Evolutionary conservation across 2,329 filamentous ascomycete species (phyloP).

Genomic region (Cladosporium sp.): DNA sequence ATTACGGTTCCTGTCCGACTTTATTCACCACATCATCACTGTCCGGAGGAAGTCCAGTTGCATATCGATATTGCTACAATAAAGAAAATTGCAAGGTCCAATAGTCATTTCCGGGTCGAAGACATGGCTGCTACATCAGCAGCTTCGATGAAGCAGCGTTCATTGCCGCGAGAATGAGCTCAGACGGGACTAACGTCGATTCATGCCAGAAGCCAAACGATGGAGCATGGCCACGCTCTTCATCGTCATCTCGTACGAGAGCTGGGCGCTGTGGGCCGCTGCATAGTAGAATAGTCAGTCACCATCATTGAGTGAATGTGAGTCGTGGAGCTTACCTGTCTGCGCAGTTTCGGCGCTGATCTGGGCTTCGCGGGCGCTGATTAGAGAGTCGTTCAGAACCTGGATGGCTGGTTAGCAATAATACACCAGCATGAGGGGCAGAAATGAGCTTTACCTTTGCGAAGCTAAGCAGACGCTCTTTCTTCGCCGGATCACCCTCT

Average conservation of each 20-base stretch:
- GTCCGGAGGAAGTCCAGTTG: not conserved
- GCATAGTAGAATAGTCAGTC: not conserved
- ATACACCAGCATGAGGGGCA: not conserved
- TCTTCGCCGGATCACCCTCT: slow-evolving; percentile 26
- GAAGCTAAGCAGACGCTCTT: slow-evolving; percentile 29
- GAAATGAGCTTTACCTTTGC: slow-evolving; percentile 27
- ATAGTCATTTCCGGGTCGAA: not conserved
- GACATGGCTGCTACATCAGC: not conserved
- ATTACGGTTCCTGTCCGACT: not conserved
- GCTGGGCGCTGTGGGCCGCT: slow-evolving; percentile 31
- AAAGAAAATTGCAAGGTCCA: not conserved
- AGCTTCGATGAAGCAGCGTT: not conserved
- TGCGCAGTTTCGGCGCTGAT: slow-evolving; percentile 32
- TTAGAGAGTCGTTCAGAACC: slow-evolving; percentile 32
- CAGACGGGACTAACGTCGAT: slow-evolving; percentile 14
- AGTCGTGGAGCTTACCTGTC: slow-evolving; percentile 1
- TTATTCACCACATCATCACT: not conserved
- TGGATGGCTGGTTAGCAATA: slow-evolving; percentile 15
- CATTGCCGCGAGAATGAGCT: not conserved
- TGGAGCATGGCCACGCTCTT: slow-evolving; percentile 35
- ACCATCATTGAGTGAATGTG: not conserved
- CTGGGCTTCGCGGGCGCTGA: slow-evolving; percentile 32
- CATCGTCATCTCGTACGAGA: slow-evolving; percentile 33
- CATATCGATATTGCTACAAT: not conserved
- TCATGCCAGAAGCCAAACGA: slow-evolving; percentile 20